Conservation (phyloP, 2,329 filamentous ascomycete species). For the Aureobasidium mangrovei region DNA sequence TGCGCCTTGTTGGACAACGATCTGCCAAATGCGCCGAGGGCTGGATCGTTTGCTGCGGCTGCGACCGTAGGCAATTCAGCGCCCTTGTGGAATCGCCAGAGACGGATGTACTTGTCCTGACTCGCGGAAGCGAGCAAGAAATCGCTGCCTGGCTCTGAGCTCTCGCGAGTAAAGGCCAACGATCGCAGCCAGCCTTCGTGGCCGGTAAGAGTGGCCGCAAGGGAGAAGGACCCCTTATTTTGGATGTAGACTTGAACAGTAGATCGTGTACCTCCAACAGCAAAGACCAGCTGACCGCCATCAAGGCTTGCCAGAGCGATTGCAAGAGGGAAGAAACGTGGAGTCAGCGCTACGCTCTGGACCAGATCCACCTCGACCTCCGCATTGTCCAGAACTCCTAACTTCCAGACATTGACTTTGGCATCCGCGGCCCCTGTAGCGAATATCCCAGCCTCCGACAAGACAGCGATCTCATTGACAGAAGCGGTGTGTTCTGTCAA, state of each 20-base stretch:
- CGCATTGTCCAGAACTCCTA: slow-evolving; percentile 27
- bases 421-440: slow-evolving; percentile 56
- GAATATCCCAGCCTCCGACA: slow-evolving; percentile 40
- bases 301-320: slow-evolving; percentile 57
- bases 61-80: slow-evolving; percentile 52
- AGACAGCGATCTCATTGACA: slow-evolving; percentile 54
- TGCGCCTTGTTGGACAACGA: slow-evolving; percentile 86
- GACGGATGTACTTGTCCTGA: slow-evolving; percentile 91
- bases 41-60: slow-evolving; percentile 46
- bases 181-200: slow-evolving; percentile 95
- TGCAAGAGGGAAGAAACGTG: slow-evolving; percentile 73
- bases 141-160: slow-evolving; percentile 48
- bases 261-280: slow-evolving; percentile 75
- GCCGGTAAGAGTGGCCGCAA: slow-evolving; percentile 70
- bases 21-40: slow-evolving; percentile 54
- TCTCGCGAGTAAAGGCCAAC: slow-evolving; percentile 65
- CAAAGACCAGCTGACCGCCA: slow-evolving; percentile 49
- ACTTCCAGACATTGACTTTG: slow-evolving; percentile 58
- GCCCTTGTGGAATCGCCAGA: slow-evolving; percentile 78
- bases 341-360: slow-evolving; percentile 63
- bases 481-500: slow-evolving; percentile 61
- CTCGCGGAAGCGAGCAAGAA: slow-evolving; percentile 83
- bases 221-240: slow-evolving; percentile 50
- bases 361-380: slow-evolving; percentile 39
- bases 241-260: slow-evolving; percentile 72